Evolutionary conservation across 805 yeast species (phyloP), one percentile per base, ranked within the genome.

Genomic region (Nakazawaea wickerhamii): DNA sequence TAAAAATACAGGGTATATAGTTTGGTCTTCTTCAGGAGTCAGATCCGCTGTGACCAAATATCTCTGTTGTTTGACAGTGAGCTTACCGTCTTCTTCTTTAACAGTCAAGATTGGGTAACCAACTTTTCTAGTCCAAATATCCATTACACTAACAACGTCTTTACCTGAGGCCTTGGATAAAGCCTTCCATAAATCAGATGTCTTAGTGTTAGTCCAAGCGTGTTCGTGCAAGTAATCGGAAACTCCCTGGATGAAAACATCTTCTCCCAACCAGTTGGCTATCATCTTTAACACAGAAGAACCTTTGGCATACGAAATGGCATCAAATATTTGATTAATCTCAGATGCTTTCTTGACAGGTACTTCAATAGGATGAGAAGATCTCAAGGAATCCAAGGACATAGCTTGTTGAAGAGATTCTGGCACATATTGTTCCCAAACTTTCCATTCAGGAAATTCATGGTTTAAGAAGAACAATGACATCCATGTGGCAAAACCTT

Each of bases 401-500:
- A 75, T 64, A 4, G 81, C 77, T 14, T 57, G 60, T 52, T 75
- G 77, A 43, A 76, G 63, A 4, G 81, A 66, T 25, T 68, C 71
- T 20, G 78, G 64, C 18, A 75, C 73, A 48, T 74, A 75, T 6
- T 65, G 70, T 21, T 71, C 74, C 64, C 84, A 83, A 14, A 82
- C 81, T 54, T 84, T 79, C 95, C 95, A 85, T 45, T 81, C 85
- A 9, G 95, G 95, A 59, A 74, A 79, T 53, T 84, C 71, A 49
- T 72, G 62, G 55, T 84, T 81, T 41, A 81, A 80, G 17, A 89
- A 81, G 42, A 72, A 65, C 72, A 75, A 82, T 4, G 88, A 84
- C 59, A 83, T 83, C 81, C 86, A 86, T 23, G 95, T 86, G 15
- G 95, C 95, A 64, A 86, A 86, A n/a, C 95, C 93, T 64, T 86